Conservation (phyloP, 768 basidiomycete genomes). For the Tulasnella sp. region DNA sequence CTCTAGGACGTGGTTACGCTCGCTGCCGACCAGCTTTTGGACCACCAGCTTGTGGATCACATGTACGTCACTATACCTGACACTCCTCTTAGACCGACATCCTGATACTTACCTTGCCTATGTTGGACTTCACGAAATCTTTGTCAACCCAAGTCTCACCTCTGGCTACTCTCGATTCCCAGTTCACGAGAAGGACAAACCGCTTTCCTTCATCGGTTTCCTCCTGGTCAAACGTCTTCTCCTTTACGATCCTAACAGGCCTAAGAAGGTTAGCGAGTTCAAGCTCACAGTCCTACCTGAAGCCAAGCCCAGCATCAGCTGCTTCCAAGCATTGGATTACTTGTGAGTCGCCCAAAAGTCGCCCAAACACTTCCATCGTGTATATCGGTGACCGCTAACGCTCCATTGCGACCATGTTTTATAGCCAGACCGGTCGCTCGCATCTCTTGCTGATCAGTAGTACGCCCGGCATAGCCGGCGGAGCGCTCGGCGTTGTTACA, state of each 20-base stretch:
- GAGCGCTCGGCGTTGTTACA: constrained; percentile 85
- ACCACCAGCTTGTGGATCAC: constrained; percentile 66
- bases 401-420: neutral
- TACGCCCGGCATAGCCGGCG: constrained; percentile 72
- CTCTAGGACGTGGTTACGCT: constrained; percentile 72
- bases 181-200: constrained; percentile 62
- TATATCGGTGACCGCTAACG: neutral
- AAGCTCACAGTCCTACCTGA: constrained; percentile 79
- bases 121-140: no score
- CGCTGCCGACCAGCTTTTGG: constrained; percentile 63
- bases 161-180: constrained; percentile 87
- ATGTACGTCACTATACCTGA: constrained; percentile 40
- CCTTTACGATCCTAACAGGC: constrained; percentile 76
- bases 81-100: neutral
- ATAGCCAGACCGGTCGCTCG: constrained; percentile 78
- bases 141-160: no score
- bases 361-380: constrained; percentile 44
- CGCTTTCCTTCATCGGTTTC: constrained; percentile 65
- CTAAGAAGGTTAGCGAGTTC: constrained; percentile 63
- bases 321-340: constrained; percentile 47
- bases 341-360: neutral
- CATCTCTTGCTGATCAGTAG: constrained; percentile 79
- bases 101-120: constrained; percentile 11
- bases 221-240: constrained; percentile 82
- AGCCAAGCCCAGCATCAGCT: constrained; percentile 78